Evolutionary conservation across 192 early-diverging fungal species (phyloP).

Genomic region (Linderina pennispora): DNA sequence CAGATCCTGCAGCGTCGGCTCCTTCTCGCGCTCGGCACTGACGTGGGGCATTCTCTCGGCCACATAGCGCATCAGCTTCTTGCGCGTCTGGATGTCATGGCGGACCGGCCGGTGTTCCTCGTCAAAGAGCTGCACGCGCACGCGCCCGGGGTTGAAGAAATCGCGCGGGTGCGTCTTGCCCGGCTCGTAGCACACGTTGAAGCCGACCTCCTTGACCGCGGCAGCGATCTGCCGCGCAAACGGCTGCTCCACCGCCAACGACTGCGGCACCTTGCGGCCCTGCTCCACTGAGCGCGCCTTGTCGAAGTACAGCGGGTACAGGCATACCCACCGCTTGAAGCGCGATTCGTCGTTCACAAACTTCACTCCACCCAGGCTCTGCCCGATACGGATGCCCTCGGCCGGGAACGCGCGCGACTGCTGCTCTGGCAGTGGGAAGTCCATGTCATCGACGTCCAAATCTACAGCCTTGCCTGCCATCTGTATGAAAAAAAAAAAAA

Average conservation of each 20-base stretch:
- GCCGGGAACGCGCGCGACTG: neutral
- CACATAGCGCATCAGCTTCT: slow-evolving; percentile 26
- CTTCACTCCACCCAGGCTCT: slow-evolving; percentile 8
- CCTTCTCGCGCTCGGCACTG: slow-evolving; percentile 27
- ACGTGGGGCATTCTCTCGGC: slow-evolving; percentile 16
- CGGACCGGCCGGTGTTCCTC: slow-evolving; percentile 36
- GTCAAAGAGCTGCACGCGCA: slow-evolving; percentile 57
- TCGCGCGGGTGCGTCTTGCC: slow-evolving; percentile 64
- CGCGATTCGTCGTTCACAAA: slow-evolving; percentile 19
- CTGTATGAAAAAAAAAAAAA: neutral
- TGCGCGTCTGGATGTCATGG: slow-evolving; percentile 48
- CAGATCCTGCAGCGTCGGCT: slow-evolving; percentile 35
- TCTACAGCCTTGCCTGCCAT: slow-evolving; percentile 3
- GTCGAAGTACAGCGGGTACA: slow-evolving; percentile 72
- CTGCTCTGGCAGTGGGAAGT: slow-evolving; percentile 43
- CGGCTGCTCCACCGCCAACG: slow-evolving; percentile 50
- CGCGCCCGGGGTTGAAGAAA: slow-evolving; percentile 64
- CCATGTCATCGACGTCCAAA: slow-evolving; percentile 47
- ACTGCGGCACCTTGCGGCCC: slow-evolving; percentile 56
- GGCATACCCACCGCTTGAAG: slow-evolving; percentile 56
- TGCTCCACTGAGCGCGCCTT: slow-evolving; percentile 49
- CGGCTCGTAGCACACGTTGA: slow-evolving; percentile 59
- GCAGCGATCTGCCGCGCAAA: slow-evolving; percentile 58
- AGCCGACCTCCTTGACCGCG: slow-evolving; percentile 53
- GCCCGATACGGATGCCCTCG: slow-evolving; percentile 15